Evolutionary conservation across 164 flowering plant species (phyloP), one percentile per base, ranked within the genome.

Genomic region (Taxillus chinensis): DNA sequence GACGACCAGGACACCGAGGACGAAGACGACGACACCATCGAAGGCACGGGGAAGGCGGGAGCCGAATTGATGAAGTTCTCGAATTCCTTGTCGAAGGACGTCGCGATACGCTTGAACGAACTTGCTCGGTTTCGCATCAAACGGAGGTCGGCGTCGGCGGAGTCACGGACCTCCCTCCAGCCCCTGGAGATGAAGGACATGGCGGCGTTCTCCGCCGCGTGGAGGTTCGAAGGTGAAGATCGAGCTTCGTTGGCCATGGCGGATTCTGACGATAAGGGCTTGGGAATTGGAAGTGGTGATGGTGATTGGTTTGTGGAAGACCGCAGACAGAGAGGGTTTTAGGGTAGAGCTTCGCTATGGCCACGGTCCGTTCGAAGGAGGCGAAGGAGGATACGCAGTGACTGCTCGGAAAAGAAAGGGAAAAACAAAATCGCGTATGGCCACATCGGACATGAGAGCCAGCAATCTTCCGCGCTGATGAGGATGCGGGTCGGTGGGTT

Each of bases 121-220:
- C 72, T 80, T 10, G 86, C 89, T 5, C 87, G 66, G 68, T 73
- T 69, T 15, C 63, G 73, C 74, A 84, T 84, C 61, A 84, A 64
- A 63, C 78, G 84, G 51, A 86, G 64, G 66, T 84, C 92, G 9
- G 83, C 82, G 45, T 78, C 89, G 3, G 89, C 86, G 27, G 86
- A 83, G 74, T 85, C 82, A 7, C 77, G 77, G 38, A 87, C 90
- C 65, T 80, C 89, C 42, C 78, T 69, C 95, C 86, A 86, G 0
- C 91, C 84, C 41, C 68, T 77, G n/a, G 82, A 78, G 4, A 87
- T 74, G 74, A 87, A 77, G 7, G 87, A 82, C 53, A 84, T 74
- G 12, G 82, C 84, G 12, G 82, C 84, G 68, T 50, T 73, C 64
- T 67, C 75, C 45, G 75, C 73, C 16, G 78, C 56, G 42, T 17